Conservation (phyloP, 2,329 filamentous ascomycete genomes). For the Coleophoma cylindrospora region DNA sequence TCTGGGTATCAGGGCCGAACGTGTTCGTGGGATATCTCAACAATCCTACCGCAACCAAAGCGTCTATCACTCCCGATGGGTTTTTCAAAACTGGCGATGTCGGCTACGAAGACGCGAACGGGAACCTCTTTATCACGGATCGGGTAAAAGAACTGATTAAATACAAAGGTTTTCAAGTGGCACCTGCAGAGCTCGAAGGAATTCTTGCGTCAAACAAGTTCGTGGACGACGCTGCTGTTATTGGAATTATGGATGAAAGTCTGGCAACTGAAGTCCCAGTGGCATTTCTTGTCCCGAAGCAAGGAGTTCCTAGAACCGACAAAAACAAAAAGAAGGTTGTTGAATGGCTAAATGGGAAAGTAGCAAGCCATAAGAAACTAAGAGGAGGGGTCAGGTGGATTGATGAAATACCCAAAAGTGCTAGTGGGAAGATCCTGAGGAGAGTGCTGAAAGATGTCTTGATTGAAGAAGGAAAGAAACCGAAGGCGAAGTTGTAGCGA, state of each 20-base stretch:
- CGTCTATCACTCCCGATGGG: slow-evolving; percentile 67
- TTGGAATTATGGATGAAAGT: slow-evolving; percentile 53
- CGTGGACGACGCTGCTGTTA: slow-evolving; percentile 55
- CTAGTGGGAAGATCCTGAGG: slow-evolving; percentile 46
- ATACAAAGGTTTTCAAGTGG: slow-evolving; percentile 60
- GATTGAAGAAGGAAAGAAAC: slow-evolving; percentile 9
- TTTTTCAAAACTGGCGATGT: slow-evolving; percentile 81
- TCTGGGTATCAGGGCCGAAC: slow-evolving; percentile 61
- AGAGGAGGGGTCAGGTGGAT: slow-evolving; percentile 64
- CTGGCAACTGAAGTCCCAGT: slow-evolving; percentile 65
- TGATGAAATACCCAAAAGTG: slow-evolving; percentile 65
- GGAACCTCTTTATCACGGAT: slow-evolving; percentile 84
- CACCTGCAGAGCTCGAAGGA: slow-evolving; percentile 59
- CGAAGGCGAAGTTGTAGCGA: slow-evolving; percentile 9
- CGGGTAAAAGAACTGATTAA: slow-evolving; percentile 63
- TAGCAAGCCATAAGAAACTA: slow-evolving; percentile 61
- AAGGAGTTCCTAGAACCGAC: slow-evolving; percentile 24
- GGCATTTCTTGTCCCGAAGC: slow-evolving; percentile 51
- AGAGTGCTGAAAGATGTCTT: slow-evolving; percentile 38
- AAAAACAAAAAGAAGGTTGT: slow-evolving; percentile 40
- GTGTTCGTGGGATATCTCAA: slow-evolving; percentile 54
- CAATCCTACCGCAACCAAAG: slow-evolving; percentile 61
- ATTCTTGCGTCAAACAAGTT: slow-evolving; percentile 36
- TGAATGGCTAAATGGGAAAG: slow-evolving; percentile 50
- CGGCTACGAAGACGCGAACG: slow-evolving; percentile 66